Percentiles rank a stretch among this genome's conserved stretches.
Evolutionary conservation across 73 alveolate species (phyloP).

Genomic region (Loxodes magnus): DNA sequence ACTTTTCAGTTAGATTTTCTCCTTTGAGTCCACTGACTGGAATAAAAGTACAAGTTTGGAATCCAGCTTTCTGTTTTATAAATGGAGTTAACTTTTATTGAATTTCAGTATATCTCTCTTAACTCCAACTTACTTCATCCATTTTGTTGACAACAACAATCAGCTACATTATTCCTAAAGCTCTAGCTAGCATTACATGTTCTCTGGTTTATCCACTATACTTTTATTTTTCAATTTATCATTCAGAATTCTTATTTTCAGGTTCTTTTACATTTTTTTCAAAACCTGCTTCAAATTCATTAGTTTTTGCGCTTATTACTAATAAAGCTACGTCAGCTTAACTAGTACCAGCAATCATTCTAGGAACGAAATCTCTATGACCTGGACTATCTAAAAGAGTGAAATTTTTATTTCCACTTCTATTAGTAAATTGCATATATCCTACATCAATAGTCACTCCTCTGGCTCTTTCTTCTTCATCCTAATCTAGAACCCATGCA

Average conservation of each 20-base stretch:
- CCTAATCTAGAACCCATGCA: conserved; percentile 91
- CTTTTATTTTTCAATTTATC: conserved; percentile 6
- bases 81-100: conserved; percentile 21
- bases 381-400: conserved; percentile 98
- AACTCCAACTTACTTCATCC: conserved; percentile 62
- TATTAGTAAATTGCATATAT: conserved; percentile 52
- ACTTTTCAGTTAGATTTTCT: conserved; percentile 50
- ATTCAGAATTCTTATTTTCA: neutral
- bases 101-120: conserved; percentile 52
- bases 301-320: conserved; percentile 61
- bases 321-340: conserved; percentile 87
- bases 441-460: conserved; percentile 98
- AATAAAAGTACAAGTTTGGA: conserved; percentile 24
- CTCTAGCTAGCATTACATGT: conserved; percentile 82
- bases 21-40: conserved; percentile 80
- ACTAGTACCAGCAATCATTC: conserved; percentile 96
- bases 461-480: conserved; percentile 75
- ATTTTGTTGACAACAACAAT: conserved; percentile 69
- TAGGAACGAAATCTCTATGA: conserved; percentile 94
- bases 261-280: conserved; percentile 8
- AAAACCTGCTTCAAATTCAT: conserved; percentile 76
- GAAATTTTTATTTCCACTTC: conserved; percentile 49
- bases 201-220: conserved; percentile 85
- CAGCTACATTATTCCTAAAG: conserved; percentile 62
- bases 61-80: conserved; percentile 45